Percentiles rank a stretch among this genome's conserved stretches.
These are phyloP conservation scores for Eimeria necatrix DNA, from an alignment of 169 alveolate genomes.

Conservation along the genomic window DNA sequence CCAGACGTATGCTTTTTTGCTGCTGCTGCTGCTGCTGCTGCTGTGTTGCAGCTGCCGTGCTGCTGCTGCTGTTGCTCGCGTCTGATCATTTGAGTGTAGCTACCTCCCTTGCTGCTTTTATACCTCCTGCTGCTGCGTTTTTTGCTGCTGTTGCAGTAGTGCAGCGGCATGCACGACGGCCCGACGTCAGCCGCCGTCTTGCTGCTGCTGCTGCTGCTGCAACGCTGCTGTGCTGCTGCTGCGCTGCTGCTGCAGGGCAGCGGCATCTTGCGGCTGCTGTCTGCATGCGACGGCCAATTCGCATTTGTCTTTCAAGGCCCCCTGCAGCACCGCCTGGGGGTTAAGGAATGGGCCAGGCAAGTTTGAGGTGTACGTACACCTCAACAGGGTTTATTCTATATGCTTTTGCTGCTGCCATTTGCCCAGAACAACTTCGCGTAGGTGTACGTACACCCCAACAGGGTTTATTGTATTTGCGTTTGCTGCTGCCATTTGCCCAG, in stretches of 20 bases:
- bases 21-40: slow-evolving; percentile 52
- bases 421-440: too few relatives aligned
- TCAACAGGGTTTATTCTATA: too few relatives aligned
- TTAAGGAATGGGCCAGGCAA: slow-evolving; percentile 8
- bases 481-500: too few relatives aligned
- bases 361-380: background rate
- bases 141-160: background rate
- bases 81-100: too few relatives aligned
- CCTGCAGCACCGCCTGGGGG: slow-evolving; percentile 2
- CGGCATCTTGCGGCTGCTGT: slow-evolving; percentile 11
- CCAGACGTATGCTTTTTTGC: background rate
- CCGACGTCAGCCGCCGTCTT: background rate
- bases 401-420: too few relatives aligned
- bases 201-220: slow-evolving; percentile 14
- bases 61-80: background rate
- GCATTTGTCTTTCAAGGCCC: slow-evolving; percentile 25
- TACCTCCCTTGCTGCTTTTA: too few relatives aligned
- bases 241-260: slow-evolving; percentile 2
- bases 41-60: background rate
- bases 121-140: background rate
- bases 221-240: background rate
- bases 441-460: background rate
- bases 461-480: too few relatives aligned
- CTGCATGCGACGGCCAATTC: slow-evolving; percentile 46
- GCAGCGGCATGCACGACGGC: background rate